phyloP scores from a whole-genome alignment of 148 eudicot genomes.

The Rhododendron williamsianum region DNA sequence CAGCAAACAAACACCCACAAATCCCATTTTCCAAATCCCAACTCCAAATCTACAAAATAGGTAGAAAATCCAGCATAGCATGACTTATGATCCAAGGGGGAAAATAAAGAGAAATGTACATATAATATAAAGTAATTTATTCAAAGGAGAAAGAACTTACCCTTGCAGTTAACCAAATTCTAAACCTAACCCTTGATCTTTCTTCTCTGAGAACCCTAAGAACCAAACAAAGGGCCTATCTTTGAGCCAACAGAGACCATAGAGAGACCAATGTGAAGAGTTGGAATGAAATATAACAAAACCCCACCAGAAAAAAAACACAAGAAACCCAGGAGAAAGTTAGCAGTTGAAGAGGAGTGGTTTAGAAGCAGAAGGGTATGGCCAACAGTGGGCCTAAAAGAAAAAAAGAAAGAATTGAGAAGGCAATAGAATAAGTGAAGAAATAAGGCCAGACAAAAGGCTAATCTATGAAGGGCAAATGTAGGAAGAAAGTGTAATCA shows the following conservation, averaged over 20 bases:
- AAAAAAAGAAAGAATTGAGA: conserved; percentile 15
- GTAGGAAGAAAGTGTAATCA: background rate
- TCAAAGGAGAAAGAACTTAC: conserved; percentile 16
- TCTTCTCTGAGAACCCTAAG: conserved; percentile 26
- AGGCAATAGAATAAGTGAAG: conserved; percentile 16
- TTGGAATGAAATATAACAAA: conserved; percentile 14
- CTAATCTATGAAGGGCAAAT: conserved; percentile 20
- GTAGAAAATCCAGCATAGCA: conserved; percentile 9
- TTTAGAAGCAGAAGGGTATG: conserved; percentile 27
- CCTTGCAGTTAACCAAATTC: conserved; percentile 28
- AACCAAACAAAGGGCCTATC: conserved; percentile 21
- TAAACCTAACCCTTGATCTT: conserved; percentile 27
- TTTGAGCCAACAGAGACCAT: conserved; percentile 16
- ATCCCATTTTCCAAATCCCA: conserved; percentile 11
- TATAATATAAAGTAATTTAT: background rate
- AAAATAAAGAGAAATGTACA: background rate
- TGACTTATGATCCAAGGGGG: conserved; percentile 6
- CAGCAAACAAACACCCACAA: background rate
- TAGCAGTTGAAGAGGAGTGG: conserved; percentile 26
- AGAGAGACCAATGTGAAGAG: conserved; percentile 26
- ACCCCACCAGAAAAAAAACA: background rate
- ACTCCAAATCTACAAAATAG: background rate
- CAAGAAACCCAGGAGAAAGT: conserved; percentile 5
- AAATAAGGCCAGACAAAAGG: conserved; percentile 23
- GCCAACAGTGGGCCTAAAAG: conserved; percentile 31